These are phyloP conservation scores for Crataegus laevigata DNA, from an alignment of 306 rosid species.

Conservation along the genomic window DNA sequence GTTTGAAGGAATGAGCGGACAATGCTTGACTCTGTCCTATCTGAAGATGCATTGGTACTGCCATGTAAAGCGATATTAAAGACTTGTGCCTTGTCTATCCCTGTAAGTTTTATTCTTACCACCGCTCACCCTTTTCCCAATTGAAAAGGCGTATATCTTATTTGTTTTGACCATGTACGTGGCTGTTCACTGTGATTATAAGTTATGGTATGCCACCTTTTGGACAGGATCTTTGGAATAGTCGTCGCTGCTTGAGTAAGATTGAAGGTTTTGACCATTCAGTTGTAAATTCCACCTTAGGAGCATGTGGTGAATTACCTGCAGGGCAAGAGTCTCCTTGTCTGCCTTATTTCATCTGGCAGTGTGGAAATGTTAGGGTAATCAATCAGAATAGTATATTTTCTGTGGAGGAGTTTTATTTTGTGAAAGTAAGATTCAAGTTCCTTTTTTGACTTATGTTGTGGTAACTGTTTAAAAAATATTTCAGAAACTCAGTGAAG, in stretches of 20 bases:
- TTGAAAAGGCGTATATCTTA: neutral
- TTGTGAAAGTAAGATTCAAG: neutral
- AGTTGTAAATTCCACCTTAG: conserved; percentile 54
- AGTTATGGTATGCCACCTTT: neutral
- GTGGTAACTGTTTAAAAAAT: conserved; percentile 2
- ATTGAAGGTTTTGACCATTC: conserved; percentile 83
- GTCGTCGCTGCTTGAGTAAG: conserved; percentile 56
- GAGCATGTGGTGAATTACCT: conserved; percentile 67
- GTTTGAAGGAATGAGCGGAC: conserved; percentile 67
- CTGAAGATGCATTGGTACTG: conserved; percentile 59
- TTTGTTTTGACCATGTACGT: neutral
- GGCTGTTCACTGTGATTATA: neutral
- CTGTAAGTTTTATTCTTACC: conserved; percentile 43
- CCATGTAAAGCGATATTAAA: conserved; percentile 72
- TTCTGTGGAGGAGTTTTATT: conserved; percentile 4
- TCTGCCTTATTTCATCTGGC: conserved; percentile 68
- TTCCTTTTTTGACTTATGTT: conserved; percentile 5
- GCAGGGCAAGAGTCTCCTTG: conserved; percentile 52
- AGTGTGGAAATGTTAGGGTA: conserved; percentile 72
- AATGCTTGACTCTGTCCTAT: conserved; percentile 43
- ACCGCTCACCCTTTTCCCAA: neutral
- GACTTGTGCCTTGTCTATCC: conserved; percentile 77
- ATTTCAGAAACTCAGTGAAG: conserved; percentile 76
- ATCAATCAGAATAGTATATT: conserved; percentile 13
- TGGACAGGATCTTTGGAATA: conserved; percentile 79